Evolutionary conservation across 352 stramenopile species (phyloP).

Genomic region (Globisporangium heterothallicum): DNA sequence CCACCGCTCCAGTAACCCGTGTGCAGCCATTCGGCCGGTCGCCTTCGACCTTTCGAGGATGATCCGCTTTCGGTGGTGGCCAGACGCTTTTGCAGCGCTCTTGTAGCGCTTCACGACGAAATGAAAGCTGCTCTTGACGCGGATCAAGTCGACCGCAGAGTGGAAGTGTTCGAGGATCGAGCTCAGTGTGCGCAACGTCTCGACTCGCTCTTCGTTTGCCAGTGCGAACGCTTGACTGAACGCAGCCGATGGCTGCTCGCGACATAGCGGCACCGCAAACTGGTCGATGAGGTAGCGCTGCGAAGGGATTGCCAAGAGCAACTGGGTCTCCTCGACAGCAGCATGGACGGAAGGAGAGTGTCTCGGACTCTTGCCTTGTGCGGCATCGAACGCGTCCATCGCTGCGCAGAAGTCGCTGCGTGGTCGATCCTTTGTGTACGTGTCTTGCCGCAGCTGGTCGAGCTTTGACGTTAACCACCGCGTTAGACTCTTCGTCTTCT

Average conservation of each 20-base stretch:
- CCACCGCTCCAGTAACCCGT: conserved; percentile 23
- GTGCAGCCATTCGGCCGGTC: neutral
- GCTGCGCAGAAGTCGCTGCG: neutral
- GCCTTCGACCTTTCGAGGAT: too few species aligned
- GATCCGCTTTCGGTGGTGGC: neutral
- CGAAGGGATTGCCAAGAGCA: conserved; percentile 31
- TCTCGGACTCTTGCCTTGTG: neutral
- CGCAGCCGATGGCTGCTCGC: conserved; percentile 5
- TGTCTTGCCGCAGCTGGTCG: conserved; percentile 31
- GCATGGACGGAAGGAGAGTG: neutral
- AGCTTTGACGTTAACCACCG: conserved; percentile 31
- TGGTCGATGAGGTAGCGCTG: conserved; percentile 17
- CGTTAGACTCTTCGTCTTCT: conserved; percentile 18
- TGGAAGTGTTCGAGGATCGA: conserved; percentile 21
- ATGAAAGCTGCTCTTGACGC: conserved; percentile 20
- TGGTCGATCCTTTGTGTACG: conserved; percentile 15
- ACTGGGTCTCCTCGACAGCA: conserved; percentile 7
- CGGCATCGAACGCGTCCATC: neutral
- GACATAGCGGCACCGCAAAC: conserved; percentile 14
- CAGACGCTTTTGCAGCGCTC: neutral
- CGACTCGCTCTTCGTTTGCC: conserved; percentile 17
- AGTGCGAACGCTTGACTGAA: neutral
- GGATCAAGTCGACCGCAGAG: conserved; percentile 18
- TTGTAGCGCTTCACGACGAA: conserved; percentile 14
- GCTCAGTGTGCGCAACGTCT: conserved; percentile 15